phyloP scores from a whole-genome alignment of 1,139 yeast species.

The Diutina catenulata region DNA sequence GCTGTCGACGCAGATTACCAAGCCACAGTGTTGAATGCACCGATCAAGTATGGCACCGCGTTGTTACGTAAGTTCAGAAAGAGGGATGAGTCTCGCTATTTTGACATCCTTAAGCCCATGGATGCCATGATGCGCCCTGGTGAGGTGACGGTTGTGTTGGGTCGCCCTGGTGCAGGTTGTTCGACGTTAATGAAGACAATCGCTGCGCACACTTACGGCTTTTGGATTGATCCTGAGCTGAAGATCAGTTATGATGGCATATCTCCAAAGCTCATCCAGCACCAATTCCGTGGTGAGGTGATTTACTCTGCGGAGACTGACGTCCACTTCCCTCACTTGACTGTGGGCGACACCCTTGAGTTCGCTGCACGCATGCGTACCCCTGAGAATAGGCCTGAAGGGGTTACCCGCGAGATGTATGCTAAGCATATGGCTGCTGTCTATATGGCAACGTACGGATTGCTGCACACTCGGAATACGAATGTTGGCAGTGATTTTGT shows the following conservation, averaged over 20 bases:
- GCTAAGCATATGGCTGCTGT: conserved; percentile 6
- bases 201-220: conserved; percentile 63
- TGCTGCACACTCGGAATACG: conserved; percentile 13
- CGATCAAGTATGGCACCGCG: conserved; percentile 9
- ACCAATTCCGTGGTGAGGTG: conserved; percentile 6
- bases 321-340: conserved; percentile 5
- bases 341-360: conserved; percentile 5
- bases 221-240: conserved; percentile 26
- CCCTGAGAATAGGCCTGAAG: conserved; percentile 4
- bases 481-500: conserved; percentile 26
- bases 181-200: conserved; percentile 65
- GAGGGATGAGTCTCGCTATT: conserved; percentile 9
- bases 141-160: conserved; percentile 63
- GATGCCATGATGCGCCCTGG: conserved; percentile 62
- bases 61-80: conserved; percentile 7
- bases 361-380: conserved; percentile 5
- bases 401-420: conserved; percentile 1
- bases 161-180: conserved; percentile 82
- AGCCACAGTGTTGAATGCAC: conserved; percentile 49
- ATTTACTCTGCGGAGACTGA: conserved; percentile 6
- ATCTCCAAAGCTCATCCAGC: not conserved
- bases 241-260: conserved; percentile 5
- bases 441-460: conserved; percentile 6
- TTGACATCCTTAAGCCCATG: conserved; percentile 54
- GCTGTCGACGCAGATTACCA: conserved; percentile 77